A percentile compares a stretch with the other conserved stretches of the same genome.
Conservation (phyloP, 2,329 filamentous ascomycete genomes). For the Penicillium sp. region DNA sequence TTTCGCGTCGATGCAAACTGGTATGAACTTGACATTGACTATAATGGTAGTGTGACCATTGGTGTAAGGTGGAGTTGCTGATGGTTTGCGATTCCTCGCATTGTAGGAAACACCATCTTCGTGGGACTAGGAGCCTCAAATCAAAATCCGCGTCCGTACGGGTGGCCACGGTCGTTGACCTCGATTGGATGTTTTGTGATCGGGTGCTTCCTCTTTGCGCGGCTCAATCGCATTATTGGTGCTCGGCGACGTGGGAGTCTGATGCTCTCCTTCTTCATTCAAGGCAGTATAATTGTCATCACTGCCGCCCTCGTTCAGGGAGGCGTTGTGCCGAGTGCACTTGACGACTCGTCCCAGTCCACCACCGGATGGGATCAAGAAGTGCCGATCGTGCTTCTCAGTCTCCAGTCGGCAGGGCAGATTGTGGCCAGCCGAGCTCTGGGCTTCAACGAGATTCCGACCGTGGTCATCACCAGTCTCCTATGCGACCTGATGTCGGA, state of each 20-base stretch:
- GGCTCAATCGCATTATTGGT: conserved; percentile 39
- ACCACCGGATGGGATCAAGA: conserved; percentile 32
- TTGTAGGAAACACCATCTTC: conserved; percentile 51
- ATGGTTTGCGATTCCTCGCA: neutral
- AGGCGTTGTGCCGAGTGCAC: conserved; percentile 31
- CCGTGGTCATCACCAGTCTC: conserved; percentile 42
- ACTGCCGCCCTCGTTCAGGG: conserved; percentile 37
- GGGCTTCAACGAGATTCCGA: conserved; percentile 39
- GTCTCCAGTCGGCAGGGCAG: conserved; percentile 41
- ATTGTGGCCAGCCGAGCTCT: conserved; percentile 39
- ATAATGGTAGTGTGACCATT: neutral
- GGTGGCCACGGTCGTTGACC: conserved; percentile 53
- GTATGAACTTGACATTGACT: conserved; percentile 20
- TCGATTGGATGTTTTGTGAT: conserved; percentile 52
- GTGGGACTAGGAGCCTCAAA: conserved; percentile 50
- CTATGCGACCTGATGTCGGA: conserved; percentile 41
- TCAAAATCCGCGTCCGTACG: conserved; percentile 49
- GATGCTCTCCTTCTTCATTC: conserved; percentile 39
- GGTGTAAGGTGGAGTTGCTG: neutral
- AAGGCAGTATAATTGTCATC: conserved; percentile 36
- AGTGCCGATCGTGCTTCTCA: conserved; percentile 39
- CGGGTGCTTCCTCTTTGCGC: conserved; percentile 51
- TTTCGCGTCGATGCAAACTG: conserved; percentile 51
- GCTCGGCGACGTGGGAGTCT: conserved; percentile 32
- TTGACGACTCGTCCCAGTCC: conserved; percentile 4